Conservation (phyloP, 2,329 filamentous ascomycete species). For the Monosporascus sp. region DNA sequence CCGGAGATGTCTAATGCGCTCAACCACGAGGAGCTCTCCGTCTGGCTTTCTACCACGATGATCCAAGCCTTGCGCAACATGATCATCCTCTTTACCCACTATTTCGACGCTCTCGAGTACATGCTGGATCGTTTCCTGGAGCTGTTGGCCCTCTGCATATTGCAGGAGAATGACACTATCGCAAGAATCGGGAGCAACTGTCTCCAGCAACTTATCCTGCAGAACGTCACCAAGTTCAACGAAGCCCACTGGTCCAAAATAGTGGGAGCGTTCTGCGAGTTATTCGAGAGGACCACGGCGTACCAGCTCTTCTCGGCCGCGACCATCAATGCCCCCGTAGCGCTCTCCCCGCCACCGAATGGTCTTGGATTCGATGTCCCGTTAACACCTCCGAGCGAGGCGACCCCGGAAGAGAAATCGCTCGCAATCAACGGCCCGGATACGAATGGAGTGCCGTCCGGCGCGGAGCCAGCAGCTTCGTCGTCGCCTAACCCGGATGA, state of each 20-base stretch:
- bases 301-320: conserved; percentile 91
- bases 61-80: conserved; percentile 97
- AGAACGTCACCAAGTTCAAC: conserved; percentile 91
- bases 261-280: conserved; percentile 89
- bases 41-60: conserved; percentile 99
- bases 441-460: conserved; percentile 33
- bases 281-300: conserved; percentile 92
- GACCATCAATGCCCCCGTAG: conserved; percentile 48
- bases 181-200: conserved; percentile 98
- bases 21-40: conserved; percentile 93
- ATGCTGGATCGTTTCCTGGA: conserved; percentile 98
- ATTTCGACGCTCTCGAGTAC: conserved; percentile 92
- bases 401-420: conserved; percentile 46
- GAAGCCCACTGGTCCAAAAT: conserved; percentile 89
- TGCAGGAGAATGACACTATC: conserved; percentile 98
- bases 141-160: conserved; percentile 90
- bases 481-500: conserved; percentile 14
- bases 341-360: conserved; percentile 47
- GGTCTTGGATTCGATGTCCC: conserved; percentile 47
- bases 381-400: conserved; percentile 36
- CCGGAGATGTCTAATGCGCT: conserved; percentile 94
- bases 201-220: conserved; percentile 89
- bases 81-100: conserved; percentile 98
- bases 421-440: conserved; percentile 56
- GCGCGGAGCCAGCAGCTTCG: conserved; percentile 25